These are phyloP conservation scores for Ophiognomonia clavigignenti-juglandacearum DNA, from an alignment of 2,329 filamentous ascomycete genomes.

Conservation along the genomic window DNA sequence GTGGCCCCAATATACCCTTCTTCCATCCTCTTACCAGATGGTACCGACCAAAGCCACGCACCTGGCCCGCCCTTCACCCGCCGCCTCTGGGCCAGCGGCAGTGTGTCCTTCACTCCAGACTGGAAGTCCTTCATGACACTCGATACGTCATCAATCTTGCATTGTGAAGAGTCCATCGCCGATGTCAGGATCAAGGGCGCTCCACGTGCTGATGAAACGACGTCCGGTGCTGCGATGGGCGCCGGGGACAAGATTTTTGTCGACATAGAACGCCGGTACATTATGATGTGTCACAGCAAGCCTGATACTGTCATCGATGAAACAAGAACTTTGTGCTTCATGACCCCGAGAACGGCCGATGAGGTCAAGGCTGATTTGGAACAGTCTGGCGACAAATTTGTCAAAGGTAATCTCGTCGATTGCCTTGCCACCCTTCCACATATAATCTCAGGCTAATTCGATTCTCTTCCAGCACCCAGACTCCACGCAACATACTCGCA, in stretches of 20 bases:
- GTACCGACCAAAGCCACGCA: conserved; percentile 74
- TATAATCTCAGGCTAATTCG: too few species aligned
- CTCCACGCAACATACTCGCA: background rate
- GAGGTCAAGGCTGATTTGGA: conserved; percentile 7
- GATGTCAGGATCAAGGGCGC: conserved; percentile 26
- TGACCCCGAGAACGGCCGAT: conserved; percentile 30
- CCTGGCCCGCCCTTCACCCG: conserved; percentile 68
- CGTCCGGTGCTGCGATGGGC: conserved; percentile 2
- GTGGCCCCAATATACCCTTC: conserved; percentile 68
- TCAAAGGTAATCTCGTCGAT: conserved; percentile 25
- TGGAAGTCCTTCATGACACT: conserved; percentile 33
- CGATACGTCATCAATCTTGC: too few species aligned
- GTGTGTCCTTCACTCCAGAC: conserved; percentile 47
- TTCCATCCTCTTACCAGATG: conserved; percentile 67
- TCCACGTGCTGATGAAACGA: conserved; percentile 19
- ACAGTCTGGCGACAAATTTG: conserved; percentile 22
- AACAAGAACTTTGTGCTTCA: conserved; percentile 47
- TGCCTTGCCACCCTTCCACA: too few species aligned
- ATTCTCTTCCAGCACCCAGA: background rate
- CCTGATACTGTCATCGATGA: conserved; percentile 35
- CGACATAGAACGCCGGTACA: conserved; percentile 43
- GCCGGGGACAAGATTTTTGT: conserved; percentile 45
- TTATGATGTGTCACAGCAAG: too few species aligned
- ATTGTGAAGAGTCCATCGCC: conserved; percentile 43
- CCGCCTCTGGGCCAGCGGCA: conserved; percentile 86